phyloP scores from a whole-genome alignment of 208 protist genomes.

The Eutreptiella sp. region DNA sequence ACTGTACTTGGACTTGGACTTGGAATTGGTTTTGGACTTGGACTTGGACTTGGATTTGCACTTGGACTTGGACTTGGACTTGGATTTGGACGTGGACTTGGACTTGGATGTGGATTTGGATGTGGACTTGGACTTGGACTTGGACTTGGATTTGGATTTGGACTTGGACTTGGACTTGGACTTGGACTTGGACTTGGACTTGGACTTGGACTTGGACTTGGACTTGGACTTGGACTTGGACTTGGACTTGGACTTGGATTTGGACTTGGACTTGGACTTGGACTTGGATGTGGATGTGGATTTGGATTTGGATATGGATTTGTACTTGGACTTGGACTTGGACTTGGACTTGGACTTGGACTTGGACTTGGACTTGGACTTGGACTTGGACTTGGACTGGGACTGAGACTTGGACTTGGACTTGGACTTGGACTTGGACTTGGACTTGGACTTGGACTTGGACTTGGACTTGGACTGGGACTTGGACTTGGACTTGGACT shows the following conservation, averaged over 20 bases:
- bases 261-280: constrained; percentile 1
- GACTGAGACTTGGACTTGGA: constrained; percentile 20
- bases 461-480: constrained; percentile 3
- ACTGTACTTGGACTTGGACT: too few species aligned
- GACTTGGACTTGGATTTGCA: too few species aligned
- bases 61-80: background rate
- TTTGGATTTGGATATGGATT: constrained; percentile 20
- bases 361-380: constrained; percentile 18
- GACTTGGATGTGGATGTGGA: background rate
- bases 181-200: constrained; percentile 6
- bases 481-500: constrained; percentile 1
- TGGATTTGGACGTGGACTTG: too few species aligned
- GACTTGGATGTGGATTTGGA: too few species aligned
- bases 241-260: constrained; percentile 1
- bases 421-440: constrained; percentile 20
- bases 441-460: background rate
- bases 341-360: constrained; percentile 15
- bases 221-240: constrained; percentile 2
- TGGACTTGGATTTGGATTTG: too few species aligned
- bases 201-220: constrained; percentile 2
- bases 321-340: constrained; percentile 21
- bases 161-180: too few species aligned
- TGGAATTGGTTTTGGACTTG: too few species aligned
- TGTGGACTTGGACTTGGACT: background rate
- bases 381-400: constrained; percentile 19